Conservation (phyloP, 139 green algal species). For the Dunaliella primolecta region DNA sequence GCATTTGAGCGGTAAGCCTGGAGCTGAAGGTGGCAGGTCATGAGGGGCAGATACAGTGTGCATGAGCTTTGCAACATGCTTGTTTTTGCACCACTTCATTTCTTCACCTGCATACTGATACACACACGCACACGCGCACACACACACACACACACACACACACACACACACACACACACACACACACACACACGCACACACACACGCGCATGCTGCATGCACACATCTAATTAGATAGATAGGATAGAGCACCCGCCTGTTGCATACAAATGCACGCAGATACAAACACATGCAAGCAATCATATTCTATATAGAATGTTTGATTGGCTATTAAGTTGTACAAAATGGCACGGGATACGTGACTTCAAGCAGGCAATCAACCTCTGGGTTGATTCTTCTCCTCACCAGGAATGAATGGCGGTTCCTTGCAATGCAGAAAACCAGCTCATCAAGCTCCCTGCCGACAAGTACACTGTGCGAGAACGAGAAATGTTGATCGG, state of each 20-base stretch:
- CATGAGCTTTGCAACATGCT: no score
- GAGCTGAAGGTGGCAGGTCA: not conserved
- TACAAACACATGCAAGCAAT: not conserved
- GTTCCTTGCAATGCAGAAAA: constrained; percentile 58
- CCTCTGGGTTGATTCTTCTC: no score
- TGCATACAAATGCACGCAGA: not conserved
- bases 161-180: constrained; percentile 10
- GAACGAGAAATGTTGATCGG: constrained; percentile 88
- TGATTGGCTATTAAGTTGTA: no score
- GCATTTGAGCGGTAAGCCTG: constrained; percentile 47
- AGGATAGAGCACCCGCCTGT: no score
- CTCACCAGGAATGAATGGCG: no score
- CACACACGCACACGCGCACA: not conserved
- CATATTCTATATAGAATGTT: not conserved
- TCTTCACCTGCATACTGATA: not conserved
- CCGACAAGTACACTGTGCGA: constrained; percentile 81
- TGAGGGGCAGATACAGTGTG: not conserved
- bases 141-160: not conserved
- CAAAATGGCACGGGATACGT: no score
- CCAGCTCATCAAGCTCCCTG: constrained; percentile 69
- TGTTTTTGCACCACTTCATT: no score
- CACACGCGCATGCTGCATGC: not conserved
- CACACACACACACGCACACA: constrained; percentile 7
- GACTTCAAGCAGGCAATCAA: no score
- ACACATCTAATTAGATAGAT: no score